Conservation (phyloP, 208 protist genomes). For the Acanthamoeba sp. region DNA sequence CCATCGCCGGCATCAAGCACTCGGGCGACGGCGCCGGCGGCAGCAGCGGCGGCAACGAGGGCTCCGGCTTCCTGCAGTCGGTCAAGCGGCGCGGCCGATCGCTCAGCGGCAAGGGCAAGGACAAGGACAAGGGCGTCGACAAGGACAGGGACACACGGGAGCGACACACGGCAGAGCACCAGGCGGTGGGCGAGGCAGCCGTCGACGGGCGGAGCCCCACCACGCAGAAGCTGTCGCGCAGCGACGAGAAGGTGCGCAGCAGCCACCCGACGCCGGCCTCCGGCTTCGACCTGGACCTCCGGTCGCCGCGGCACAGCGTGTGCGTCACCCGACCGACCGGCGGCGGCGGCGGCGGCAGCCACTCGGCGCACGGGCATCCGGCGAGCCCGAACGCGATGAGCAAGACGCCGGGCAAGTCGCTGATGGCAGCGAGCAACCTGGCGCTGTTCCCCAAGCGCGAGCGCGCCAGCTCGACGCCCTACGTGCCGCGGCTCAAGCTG, state of each 20-base stretch:
- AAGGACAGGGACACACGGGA: not conserved
- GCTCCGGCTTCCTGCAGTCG: conserved; percentile 30
- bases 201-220: not conserved
- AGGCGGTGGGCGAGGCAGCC: not conserved
- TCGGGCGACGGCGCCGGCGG: not conserved
- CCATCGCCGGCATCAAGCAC: not conserved
- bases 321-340: not conserved
- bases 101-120: conserved; percentile 29
- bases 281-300: conserved; percentile 5
- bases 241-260: conserved; percentile 49
- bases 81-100: conserved; percentile 28
- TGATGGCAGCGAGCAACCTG: conserved; percentile 7
- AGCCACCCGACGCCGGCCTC: not conserved
- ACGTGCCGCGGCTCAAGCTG: conserved; percentile 50
- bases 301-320: conserved; percentile 56
- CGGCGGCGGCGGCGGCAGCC: not conserved
- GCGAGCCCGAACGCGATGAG: not conserved
- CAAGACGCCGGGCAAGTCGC: not conserved
- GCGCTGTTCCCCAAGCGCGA: conserved; percentile 39
- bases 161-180: not conserved
- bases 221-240: not conserved
- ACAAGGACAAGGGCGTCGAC: not conserved
- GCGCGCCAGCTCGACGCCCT: conserved; percentile 38
- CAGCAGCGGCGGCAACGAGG: not conserved
- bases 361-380: not conserved